Percentiles rank a stretch among this genome's conserved stretches.
phyloP scores from a whole-genome alignment of 2,329 filamentous ascomycete genomes.

The Nectriaceae sp. region DNA sequence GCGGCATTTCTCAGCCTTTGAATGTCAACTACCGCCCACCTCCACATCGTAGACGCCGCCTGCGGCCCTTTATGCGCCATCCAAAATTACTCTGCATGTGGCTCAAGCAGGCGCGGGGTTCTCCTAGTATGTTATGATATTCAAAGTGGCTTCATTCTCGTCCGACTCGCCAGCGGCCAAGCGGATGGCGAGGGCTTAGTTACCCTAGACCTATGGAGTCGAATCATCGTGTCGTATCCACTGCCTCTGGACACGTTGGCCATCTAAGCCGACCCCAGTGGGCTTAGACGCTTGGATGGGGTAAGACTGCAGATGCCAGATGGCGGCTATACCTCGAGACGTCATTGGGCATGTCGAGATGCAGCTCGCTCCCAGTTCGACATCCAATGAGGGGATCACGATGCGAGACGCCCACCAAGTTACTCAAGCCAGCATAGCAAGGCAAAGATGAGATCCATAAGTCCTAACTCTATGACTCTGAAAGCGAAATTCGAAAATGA shows the following conservation, averaged over 20 bases:
- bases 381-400: background rate
- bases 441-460: background rate
- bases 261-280: conserved; percentile 20
- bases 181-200: conserved; percentile 20
- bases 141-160: conserved; percentile 22
- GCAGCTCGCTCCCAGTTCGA: too few relatives aligned
- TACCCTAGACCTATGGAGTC: conserved; percentile 22
- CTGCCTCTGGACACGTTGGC: conserved; percentile 26
- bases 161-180: conserved; percentile 19
- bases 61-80: conserved; percentile 12
- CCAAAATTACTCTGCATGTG: conserved; percentile 6
- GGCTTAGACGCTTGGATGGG: conserved; percentile 22
- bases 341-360: background rate
- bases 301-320: conserved; percentile 5
- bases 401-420: background rate
- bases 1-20: background rate
- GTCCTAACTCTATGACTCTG: background rate
- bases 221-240: conserved; percentile 19
- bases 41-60: conserved; percentile 8
- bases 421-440: background rate
- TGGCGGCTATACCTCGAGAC: conserved; percentile 1
- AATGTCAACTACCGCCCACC: background rate
- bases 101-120: conserved; percentile 20
- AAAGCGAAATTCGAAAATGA: conserved; percentile 5
- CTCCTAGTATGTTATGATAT: conserved; percentile 23